phyloP scores from a whole-genome alignment of 169 alveolate genomes.

The Plasmodium sp. region DNA sequence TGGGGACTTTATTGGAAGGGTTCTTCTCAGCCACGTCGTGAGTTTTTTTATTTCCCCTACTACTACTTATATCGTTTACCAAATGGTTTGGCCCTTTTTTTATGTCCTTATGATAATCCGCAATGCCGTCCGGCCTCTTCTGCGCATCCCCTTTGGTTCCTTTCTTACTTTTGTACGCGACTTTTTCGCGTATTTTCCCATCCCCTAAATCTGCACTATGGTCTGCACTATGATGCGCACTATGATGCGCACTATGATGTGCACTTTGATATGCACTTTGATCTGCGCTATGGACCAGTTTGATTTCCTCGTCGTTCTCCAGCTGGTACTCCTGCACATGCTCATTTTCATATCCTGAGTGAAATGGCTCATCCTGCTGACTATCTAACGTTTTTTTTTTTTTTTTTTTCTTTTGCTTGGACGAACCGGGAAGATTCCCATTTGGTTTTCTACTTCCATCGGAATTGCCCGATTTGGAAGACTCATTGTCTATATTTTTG shows the following conservation, averaged over 20 bases:
- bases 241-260: no score
- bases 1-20: not conserved
- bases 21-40: not conserved
- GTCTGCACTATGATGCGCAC: not conserved
- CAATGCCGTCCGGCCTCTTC: slow-evolving; percentile 10
- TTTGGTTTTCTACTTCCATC: not conserved
- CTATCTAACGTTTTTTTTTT: not conserved
- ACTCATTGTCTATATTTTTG: slow-evolving; percentile 41
- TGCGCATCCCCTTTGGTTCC: slow-evolving; percentile 9
- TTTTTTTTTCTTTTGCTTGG: not conserved
- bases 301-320: not conserved
- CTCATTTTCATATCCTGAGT: not conserved
- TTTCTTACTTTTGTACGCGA: not conserved
- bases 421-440: not conserved
- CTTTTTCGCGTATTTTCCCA: not conserved
- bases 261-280: no score
- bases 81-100: slow-evolving; percentile 23
- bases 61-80: not conserved
- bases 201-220: not conserved
- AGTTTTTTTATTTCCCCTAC: not conserved
- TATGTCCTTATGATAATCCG: slow-evolving; percentile 20
- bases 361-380: not conserved
- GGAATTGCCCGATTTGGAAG: slow-evolving; percentile 1
- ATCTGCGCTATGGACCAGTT: not conserved
- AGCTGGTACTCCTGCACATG: not conserved